Conservation (phyloP, 176 grass and related monocot genomes). For the Lolium multiflorum region DNA sequence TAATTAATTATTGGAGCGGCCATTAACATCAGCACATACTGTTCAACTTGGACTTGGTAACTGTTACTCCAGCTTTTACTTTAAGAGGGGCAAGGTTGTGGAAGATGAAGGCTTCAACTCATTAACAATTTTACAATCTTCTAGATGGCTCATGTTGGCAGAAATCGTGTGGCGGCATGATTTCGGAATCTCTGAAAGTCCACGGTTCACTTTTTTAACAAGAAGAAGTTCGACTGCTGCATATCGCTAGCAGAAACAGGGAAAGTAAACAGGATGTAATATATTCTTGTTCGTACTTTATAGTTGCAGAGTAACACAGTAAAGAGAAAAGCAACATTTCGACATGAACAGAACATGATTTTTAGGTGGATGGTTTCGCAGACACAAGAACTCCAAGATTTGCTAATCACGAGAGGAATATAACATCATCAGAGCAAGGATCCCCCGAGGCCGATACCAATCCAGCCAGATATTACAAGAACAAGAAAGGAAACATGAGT, state of each 20-base stretch:
- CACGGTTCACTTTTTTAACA: background rate
- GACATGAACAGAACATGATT: background rate
- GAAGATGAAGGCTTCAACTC: background rate
- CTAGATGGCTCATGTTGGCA: background rate
- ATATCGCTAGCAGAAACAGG: background rate
- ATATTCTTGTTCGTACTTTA: background rate
- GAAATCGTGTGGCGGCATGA: background rate
- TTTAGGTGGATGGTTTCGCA: background rate
- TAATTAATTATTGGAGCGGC: background rate
- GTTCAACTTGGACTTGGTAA: background rate
- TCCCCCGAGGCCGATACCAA: background rate
- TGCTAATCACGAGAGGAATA: background rate
- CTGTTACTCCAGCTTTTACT: background rate
- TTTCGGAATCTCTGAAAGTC: background rate
- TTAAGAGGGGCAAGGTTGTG: background rate
- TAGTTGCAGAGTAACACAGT: background rate
- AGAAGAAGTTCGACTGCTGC: background rate
- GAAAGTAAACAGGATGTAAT: background rate
- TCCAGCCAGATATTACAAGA: background rate
- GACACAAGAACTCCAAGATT: background rate
- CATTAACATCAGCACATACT: background rate
- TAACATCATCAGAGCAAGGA: background rate
- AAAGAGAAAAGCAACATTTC: background rate
- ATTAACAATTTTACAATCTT: background rate
- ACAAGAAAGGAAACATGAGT: constrained; percentile 8